phyloP scores from a whole-genome alignment of 345 rosid species.

The Psidium guajava region DNA sequence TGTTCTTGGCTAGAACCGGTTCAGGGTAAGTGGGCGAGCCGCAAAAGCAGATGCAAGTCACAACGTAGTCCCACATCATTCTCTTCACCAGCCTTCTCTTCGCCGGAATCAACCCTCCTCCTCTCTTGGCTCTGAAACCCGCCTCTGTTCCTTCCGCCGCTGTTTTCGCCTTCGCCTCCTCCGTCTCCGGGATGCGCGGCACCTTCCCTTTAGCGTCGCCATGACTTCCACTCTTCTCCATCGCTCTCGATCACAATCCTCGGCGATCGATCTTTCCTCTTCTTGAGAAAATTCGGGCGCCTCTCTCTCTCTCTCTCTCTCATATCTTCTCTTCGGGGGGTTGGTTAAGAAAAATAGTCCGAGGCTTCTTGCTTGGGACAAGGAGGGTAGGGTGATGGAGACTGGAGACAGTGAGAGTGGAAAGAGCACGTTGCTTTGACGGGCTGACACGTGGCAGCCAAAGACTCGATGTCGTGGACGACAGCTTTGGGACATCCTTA shows the following conservation, averaged over 20 bases:
- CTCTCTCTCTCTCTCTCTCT: background rate
- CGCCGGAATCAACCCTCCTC: constrained; percentile 26
- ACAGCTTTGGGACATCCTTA: too few species aligned
- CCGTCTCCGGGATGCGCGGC: background rate
- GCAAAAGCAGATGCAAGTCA: background rate
- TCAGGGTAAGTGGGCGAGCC: background rate
- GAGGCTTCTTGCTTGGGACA: background rate
- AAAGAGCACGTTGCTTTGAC: background rate
- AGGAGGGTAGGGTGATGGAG: background rate
- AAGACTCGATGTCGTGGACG: background rate
- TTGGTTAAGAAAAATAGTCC: background rate
- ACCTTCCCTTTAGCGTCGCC: background rate
- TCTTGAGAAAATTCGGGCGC: background rate
- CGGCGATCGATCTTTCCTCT: background rate
- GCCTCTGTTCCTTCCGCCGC: background rate
- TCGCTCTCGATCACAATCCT: background rate
- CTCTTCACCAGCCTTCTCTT: constrained; percentile 34
- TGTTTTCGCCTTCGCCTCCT: background rate
- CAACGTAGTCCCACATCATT: constrained; percentile 12
- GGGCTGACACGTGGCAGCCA: background rate
- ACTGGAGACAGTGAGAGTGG: background rate
- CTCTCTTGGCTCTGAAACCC: constrained; percentile 1
- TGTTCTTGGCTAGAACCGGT: background rate
- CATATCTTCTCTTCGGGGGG: background rate
- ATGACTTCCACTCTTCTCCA: background rate